Evolutionary conservation across 257 asterid genomes (phyloP).

Genomic region (Petunia axillaris): DNA sequence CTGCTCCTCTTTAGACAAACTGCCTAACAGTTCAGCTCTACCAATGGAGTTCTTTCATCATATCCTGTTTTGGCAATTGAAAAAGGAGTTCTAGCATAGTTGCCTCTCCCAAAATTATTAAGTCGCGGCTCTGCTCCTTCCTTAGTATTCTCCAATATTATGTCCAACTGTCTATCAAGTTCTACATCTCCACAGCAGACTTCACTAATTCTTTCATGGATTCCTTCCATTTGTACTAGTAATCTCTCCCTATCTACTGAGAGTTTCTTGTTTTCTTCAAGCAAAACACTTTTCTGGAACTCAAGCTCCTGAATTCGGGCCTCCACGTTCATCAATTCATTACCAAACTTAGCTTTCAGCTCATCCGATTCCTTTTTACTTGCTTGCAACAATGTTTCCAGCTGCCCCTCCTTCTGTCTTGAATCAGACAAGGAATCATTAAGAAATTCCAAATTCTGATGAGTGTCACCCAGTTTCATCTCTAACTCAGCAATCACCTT

Average conservation of each 20-base stretch:
- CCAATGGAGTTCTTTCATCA: slow-evolving; percentile 22
- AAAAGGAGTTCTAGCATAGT: background rate
- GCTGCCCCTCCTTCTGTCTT: slow-evolving; percentile 32
- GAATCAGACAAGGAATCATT: slow-evolving; percentile 31
- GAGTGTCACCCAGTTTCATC: slow-evolving; percentile 35
- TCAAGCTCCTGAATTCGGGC: slow-evolving; percentile 35
- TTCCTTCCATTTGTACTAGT: slow-evolving; percentile 37
- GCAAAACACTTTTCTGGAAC: slow-evolving; percentile 29
- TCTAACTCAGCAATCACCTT: slow-evolving; percentile 47
- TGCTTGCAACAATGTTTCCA: slow-evolving; percentile 39
- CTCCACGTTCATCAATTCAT: slow-evolving; percentile 26
- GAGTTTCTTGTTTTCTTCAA: slow-evolving; percentile 34
- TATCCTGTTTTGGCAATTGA: background rate
- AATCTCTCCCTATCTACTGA: slow-evolving; percentile 43
- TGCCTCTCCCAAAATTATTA: background rate
- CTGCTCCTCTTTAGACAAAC: background rate
- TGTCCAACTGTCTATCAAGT: slow-evolving; percentile 53
- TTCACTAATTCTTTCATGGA: slow-evolving; percentile 48
- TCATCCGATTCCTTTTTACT: slow-evolving; percentile 37
- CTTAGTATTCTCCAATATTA: slow-evolving; percentile 45
- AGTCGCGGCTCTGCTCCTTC: background rate
- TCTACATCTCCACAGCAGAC: slow-evolving; percentile 51
- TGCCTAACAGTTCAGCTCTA: slow-evolving; percentile 17
- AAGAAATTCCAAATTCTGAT: slow-evolving; percentile 37
- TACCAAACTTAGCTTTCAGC: slow-evolving; percentile 32